A percentile compares a stretch with the other conserved stretches of the same genome.
phyloP scores from a whole-genome alignment of 768 basidiomycete genomes.

The Panaeolus papilionaceus region DNA sequence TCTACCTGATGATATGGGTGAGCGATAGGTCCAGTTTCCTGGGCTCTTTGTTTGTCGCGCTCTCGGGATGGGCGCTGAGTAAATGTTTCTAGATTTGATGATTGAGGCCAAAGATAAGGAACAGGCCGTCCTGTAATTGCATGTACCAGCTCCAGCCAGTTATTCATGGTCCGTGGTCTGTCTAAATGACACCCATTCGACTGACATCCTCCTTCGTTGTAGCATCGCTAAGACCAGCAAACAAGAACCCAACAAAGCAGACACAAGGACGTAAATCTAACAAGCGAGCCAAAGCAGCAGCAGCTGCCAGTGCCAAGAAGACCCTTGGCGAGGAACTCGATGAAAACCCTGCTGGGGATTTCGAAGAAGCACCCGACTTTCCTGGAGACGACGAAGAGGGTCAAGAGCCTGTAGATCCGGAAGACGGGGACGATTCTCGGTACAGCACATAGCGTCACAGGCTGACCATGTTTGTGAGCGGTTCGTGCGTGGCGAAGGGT shows the following conservation, averaged over 20 bases:
- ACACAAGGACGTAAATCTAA: conserved; percentile 52
- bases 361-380: conserved; percentile 3
- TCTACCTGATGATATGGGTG: conserved; percentile 72
- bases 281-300: conserved; percentile 34
- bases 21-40: conserved; percentile 22
- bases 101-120: conserved; percentile 96
- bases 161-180: conserved; percentile 49
- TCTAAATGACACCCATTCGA: conserved; percentile 16
- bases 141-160: conserved; percentile 77
- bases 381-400: conserved; percentile 10
- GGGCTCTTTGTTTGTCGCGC: background rate
- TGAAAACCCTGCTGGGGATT: conserved; percentile 1
- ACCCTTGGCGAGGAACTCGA: conserved; percentile 11
- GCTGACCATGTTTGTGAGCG: background rate
- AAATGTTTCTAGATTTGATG: conserved; percentile 70
- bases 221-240: conserved; percentile 53
- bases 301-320: conserved; percentile 21
- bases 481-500: background rate
- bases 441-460: background rate
- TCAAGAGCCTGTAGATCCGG: conserved; percentile 13
- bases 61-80: background rate
- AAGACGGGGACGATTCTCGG: conserved; percentile 8
- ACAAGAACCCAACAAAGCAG: conserved; percentile 46
- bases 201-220: background rate
- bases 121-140: conserved; percentile 88